Conservation (phyloP, 2,329 filamentous ascomycete genomes). For the Zasmidium citrigriseum region DNA sequence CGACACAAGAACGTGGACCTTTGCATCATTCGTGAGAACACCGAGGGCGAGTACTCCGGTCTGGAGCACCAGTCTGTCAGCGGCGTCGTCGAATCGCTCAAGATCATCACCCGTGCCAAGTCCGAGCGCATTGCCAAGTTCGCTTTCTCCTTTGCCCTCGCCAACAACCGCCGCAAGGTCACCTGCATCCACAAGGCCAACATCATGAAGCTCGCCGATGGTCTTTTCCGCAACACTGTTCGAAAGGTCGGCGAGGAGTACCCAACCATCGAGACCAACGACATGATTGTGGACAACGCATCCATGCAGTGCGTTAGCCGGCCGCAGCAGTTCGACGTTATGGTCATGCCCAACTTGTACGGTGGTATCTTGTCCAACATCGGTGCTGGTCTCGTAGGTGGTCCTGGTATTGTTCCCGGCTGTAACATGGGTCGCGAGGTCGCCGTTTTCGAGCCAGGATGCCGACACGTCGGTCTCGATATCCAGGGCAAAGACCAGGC, state of each 20-base stretch:
- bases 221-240: constrained; percentile 98
- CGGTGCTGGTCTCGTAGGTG: constrained; percentile 92
- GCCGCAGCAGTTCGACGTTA: constrained; percentile 98
- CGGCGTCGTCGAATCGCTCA: constrained; percentile 97
- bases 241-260: constrained; percentile 91
- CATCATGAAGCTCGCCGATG: constrained; percentile 99
- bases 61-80: constrained; percentile 97
- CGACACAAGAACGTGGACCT: constrained; percentile 97
- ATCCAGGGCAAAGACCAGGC: constrained; percentile 99
- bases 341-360: constrained; percentile 99
- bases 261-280: constrained; percentile 91
- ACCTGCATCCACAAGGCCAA: constrained; percentile 99
- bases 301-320: constrained; percentile 97
- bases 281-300: constrained; percentile 99
- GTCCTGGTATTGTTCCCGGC: constrained; percentile 93
- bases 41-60: constrained; percentile 98
- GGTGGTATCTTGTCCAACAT: constrained; percentile 99
- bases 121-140: constrained; percentile 99
- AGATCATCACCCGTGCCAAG: constrained; percentile 99
- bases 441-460: constrained; percentile 97
- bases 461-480: constrained; percentile 97
- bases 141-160: constrained; percentile 94
- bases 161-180: constrained; percentile 99
- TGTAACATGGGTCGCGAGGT: constrained; percentile 99
- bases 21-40: constrained; percentile 99